Evolutionary conservation across 2,329 filamentous ascomycete genomes (phyloP).

Genomic region (Fusarium sp.): DNA sequence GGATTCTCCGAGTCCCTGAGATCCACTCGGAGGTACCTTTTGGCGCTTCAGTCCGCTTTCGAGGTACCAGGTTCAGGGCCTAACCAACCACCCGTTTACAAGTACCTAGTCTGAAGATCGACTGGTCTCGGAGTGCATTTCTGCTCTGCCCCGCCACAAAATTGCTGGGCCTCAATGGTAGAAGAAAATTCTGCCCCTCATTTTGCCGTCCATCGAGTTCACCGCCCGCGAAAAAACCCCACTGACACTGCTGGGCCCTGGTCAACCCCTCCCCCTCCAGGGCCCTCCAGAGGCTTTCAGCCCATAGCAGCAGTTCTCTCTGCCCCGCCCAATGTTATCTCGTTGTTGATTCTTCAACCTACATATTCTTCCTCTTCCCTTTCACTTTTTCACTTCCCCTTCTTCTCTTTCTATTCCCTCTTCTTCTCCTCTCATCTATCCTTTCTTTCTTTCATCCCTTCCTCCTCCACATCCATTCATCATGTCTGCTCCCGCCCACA

Average conservation of each 20-base stretch:
- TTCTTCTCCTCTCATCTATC: conserved; percentile 39
- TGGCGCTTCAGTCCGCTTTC: conserved; percentile 13
- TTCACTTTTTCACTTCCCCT: conserved; percentile 40
- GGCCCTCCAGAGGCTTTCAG: conserved; percentile 28
- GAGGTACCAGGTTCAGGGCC: conserved; percentile 15
- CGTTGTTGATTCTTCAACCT: conserved; percentile 28
- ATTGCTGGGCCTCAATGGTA: conserved; percentile 31
- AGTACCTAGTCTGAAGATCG: conserved; percentile 22
- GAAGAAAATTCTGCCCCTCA: conserved; percentile 49
- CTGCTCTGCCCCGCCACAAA: conserved; percentile 35
- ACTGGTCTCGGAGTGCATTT: conserved; percentile 14
- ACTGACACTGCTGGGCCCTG: conserved; percentile 6
- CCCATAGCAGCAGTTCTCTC: conserved; percentile 22
- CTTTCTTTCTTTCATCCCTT: conserved; percentile 40
- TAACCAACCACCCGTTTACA: conserved; percentile 24
- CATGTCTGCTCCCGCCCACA: conserved; percentile 85
- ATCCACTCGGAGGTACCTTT: conserved; percentile 32
- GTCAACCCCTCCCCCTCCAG: conserved; percentile 37
- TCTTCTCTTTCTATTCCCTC: conserved; percentile 30
- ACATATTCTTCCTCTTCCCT: conserved; percentile 21
- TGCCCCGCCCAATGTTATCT: conserved; percentile 45
- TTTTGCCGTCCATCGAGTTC: conserved; percentile 42
- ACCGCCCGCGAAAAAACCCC: conserved; percentile 43
- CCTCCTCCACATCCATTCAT: conserved; percentile 41
- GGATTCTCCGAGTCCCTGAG: conserved; percentile 32